phyloP scores from a whole-genome alignment of 176 grass and related monocot genomes.

The Aegilops longissima region DNA sequence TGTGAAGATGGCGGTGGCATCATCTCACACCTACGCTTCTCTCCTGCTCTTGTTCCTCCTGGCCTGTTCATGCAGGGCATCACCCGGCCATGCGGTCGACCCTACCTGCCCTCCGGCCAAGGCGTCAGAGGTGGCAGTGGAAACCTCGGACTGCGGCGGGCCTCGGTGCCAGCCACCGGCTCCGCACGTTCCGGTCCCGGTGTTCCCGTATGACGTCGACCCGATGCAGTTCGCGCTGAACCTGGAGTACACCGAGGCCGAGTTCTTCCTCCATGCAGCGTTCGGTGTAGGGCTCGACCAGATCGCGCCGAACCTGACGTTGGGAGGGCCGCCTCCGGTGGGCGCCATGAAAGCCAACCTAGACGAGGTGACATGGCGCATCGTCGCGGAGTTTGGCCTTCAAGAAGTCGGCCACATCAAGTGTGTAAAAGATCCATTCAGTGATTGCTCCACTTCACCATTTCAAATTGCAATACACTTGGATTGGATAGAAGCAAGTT shows the following conservation, averaged over 20 bases:
- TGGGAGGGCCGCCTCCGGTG: constrained; percentile 63
- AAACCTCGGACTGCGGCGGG: not conserved
- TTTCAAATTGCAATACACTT: too few relatives aligned
- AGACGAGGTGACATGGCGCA: constrained; percentile 40
- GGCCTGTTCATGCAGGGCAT: not conserved
- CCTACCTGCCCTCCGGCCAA: constrained; percentile 14
- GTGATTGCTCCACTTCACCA: not conserved
- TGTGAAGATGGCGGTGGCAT: constrained; percentile 5
- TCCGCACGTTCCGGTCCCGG: constrained; percentile 19
- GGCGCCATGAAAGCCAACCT: constrained; percentile 65
- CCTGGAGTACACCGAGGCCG: constrained; percentile 66
- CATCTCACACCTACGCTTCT: not conserved
- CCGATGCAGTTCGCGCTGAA: constrained; percentile 74
- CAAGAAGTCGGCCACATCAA: constrained; percentile 80
- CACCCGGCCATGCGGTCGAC: not conserved
- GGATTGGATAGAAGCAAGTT: too few relatives aligned
- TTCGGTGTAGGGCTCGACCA: constrained; percentile 62
- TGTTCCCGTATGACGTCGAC: constrained; percentile 61
- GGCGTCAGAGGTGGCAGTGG: too few relatives aligned
- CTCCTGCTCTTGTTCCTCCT: constrained; percentile 20
- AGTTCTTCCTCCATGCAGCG: constrained; percentile 63
- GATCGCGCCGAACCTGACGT: constrained; percentile 50
- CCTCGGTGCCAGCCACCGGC: constrained; percentile 7
- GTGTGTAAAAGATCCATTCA: not conserved
- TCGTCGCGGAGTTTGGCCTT: constrained; percentile 64